Base-by-base conservation (phyloP, 345 rosid genomes). In the Lumnitzera racemosa region DNA sequence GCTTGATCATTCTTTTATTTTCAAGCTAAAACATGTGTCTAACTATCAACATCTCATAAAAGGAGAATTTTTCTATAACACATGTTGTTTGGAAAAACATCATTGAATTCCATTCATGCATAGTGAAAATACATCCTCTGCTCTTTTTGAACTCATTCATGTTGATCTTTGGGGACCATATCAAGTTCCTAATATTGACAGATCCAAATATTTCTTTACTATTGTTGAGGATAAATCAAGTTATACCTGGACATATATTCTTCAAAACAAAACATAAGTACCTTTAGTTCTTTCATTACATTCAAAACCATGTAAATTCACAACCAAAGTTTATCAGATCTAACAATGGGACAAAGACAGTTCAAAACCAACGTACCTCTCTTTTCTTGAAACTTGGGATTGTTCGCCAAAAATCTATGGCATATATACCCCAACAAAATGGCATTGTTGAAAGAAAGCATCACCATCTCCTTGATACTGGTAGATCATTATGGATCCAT, bases 391-490 rank as follows among this genome's bases (percentile, higher is more conserved):
- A 11, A 11, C 31, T 20, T 14, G 62, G 46, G 0, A 59, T 17
- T 7, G 5, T 3, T 59, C 23, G 17, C 20, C 61, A 46, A 57
- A n/a, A 43, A 8, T 58, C 51, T 11, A 43, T 15, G 12, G 50
- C 61, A 11, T 14, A 46, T 24, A 17, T 17, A 4, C 61, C 61
- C 6, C 14, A 58, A 25, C 61, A 58, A 46, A 58, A 58, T 58
- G 61, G 61, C 15, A 20, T 46, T 1, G 51, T 25, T 20, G 51
- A 58, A 15, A 2, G 51, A 0, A 58, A 46, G 16, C 51, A 46
- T 46, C 49, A 11, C 1, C 50, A 46, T 0, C 13, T 46, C 0
- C 11, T 23, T n/a, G 61, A 58, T 15, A 47, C 48, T 13, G 36
- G 13, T n/a, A 14, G 14, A 1, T 6, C 61, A 1, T 24, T 58